Evolutionary conservation across 192 early-diverging fungal genomes (phyloP), one percentile per base, ranked within the genome.

Genomic region (Podila verticillata): DNA sequence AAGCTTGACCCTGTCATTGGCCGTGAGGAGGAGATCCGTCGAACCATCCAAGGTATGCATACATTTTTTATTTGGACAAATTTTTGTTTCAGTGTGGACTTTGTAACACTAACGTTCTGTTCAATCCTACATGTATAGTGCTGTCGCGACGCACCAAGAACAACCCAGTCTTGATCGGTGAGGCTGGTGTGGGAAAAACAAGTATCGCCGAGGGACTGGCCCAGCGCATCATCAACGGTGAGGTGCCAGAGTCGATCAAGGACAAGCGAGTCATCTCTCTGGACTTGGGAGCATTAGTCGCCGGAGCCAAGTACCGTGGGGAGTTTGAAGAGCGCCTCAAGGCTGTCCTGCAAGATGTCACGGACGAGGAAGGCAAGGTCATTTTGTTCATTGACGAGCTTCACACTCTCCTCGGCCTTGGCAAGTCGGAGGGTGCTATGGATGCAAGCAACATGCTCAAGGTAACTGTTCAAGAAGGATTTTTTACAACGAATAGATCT

Each of bases 291-390:
- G 87, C 79, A 1, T 60, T 88, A 22, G 84, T 88, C 13, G 93
- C 94, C 36, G 94, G 94, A 47, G 93, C 93, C 12, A 95, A 94
- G 65, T 88, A 84, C 58, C 80, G 92, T 28, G 93, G 93, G 57
- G 93, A 95, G 83, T 95, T 95, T 63, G 93, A 95, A 72, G 93
- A 95, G 65, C 86, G 93, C 8, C 75, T 95, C 10, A 95, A 95
- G 72, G 89, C 86, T 9, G 85, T 95, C 62, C 83, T 95, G 26
- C 86, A 87, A 34, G 92, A 93, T 72, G 89, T 95, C 17, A 87
- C 86, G 28, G 91, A 89, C 24, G 85, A 89, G 2, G 89, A 93
- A 57, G 89, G 88, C 28, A 92, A 92, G n/a, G 87, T 92, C 29
- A 92, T 95, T 64, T 61, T 95, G 35, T 95, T 95, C 72, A 91